Evolutionary conservation across 1,139 yeast species (phyloP).

Genomic region (Zygoascus sp.): DNA sequence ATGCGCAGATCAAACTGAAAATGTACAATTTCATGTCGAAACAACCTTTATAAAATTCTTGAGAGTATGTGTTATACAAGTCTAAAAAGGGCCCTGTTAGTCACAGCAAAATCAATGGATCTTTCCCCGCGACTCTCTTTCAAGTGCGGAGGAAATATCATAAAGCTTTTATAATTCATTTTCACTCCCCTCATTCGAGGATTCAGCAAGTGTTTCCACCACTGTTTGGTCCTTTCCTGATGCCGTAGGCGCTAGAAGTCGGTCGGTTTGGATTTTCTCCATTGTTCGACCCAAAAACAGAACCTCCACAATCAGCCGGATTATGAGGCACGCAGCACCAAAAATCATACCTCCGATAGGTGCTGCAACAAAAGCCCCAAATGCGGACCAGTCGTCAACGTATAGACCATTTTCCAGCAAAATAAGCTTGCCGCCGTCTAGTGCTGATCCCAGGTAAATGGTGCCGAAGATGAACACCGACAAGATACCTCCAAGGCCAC

Average conservation of each 20-base stretch:
- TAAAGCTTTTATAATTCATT: not conserved
- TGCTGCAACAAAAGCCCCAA: conserved; percentile 90
- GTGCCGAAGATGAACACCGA: conserved; percentile 81
- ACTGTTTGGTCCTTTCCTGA: not conserved
- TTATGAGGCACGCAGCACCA: conserved; percentile 48
- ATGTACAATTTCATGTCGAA: not conserved
- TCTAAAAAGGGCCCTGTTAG: no score
- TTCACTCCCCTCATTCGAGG: not conserved
- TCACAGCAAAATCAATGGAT: no score
- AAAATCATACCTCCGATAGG: conserved; percentile 74
- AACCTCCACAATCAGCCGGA: conserved; percentile 43
- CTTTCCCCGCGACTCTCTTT: no score
- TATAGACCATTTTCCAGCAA: conserved; percentile 78
- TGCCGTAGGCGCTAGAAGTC: not conserved
- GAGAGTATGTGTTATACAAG: no score
- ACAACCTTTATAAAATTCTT: no score
- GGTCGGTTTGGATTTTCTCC: conserved; percentile 6
- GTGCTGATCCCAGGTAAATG: conserved; percentile 64
- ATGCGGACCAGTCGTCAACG: conserved; percentile 84
- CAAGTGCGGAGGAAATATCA: no score
- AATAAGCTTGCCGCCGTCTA: conserved; percentile 71
- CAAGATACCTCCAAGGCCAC: conserved; percentile 78
- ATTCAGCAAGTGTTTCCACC: not conserved
- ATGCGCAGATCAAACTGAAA: not conserved
- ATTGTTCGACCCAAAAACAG: conserved; percentile 10